phyloP scores from a whole-genome alignment of 176 grass and related monocot genomes.

The Ananas comosus region DNA sequence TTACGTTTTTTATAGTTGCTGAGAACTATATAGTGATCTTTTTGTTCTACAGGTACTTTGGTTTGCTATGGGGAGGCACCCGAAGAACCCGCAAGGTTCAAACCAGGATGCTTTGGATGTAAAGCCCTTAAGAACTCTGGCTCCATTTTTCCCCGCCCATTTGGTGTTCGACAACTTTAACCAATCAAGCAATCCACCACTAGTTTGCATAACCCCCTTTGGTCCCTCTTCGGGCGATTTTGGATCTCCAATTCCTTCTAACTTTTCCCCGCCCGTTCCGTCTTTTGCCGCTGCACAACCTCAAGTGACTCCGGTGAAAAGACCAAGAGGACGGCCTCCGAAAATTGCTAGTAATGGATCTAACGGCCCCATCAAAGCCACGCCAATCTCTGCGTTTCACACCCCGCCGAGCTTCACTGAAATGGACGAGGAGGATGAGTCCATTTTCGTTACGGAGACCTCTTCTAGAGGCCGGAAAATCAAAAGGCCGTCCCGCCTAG shows the following conservation, averaged over 20 bases:
- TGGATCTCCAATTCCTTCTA: constrained; percentile 3
- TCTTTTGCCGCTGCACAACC: constrained; percentile 1
- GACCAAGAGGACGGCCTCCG: no score
- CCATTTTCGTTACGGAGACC: constrained; percentile 32
- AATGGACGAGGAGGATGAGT: constrained; percentile 23
- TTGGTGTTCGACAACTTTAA: constrained; percentile 53
- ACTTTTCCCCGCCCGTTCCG: neutral
- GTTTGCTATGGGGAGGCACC: neutral
- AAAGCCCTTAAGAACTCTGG: constrained; percentile 59
- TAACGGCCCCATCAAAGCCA: constrained; percentile 36
- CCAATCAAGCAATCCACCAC: constrained; percentile 37
- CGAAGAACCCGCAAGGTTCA: neutral
- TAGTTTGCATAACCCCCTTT: constrained; percentile 48
- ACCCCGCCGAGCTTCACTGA: no score
- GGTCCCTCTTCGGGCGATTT: constrained; percentile 19
- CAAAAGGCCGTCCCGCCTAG: constrained; percentile 34
- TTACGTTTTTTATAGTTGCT: neutral
- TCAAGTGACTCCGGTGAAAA: no score
- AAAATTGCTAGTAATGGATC: constrained; percentile 22
- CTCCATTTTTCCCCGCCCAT: constrained; percentile 74
- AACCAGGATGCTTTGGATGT: constrained; percentile 55
- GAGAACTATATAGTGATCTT: neutral
- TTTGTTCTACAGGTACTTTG: neutral
- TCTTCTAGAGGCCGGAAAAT: constrained; percentile 49
- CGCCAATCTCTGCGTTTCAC: constrained; percentile 26